Base-by-base conservation (phyloP, 495 filamentous ascomycete species). In the Trichoderma virens region DNA sequence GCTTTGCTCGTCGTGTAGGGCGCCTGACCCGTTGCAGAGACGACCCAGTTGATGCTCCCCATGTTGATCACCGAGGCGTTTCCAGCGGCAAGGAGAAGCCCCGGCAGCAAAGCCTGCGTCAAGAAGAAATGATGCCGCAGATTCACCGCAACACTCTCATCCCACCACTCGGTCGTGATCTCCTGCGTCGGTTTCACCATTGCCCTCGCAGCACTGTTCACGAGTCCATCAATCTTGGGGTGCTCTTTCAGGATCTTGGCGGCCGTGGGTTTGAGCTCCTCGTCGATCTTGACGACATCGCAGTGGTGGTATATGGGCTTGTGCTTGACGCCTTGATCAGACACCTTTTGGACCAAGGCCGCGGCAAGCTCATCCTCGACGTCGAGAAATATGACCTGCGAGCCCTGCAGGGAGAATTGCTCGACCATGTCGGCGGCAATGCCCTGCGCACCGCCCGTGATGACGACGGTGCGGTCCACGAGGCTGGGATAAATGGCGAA, bases 61-160 rank as follows among this genome's bases (percentile, higher is more conserved):
- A 82, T 81, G 72, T 83, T 86, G 35, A 88, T 81, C 65, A 88
- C 83, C 65, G 80, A 83, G 0, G 77, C 80, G 7, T 63, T 65
- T 6, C 70, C 67, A 4, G 64, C 60, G 35, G 45, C 60, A 47
- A 65, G 65, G 13, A 56, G 25, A 71, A 74, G 74, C 20, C 76
- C 77, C n/a, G 72, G 72, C 31, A 70, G 65, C 32, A 86, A 61
- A 64, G 84, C 73, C 63, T 80, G 80, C 43, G 78, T 76, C 31
- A 75, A 65, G 71, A 82, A 75, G 68, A 75, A 75, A 47, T 73
- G 69, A 39, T 75, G 73, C 2, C 73, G 72, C 54, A 75, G 65
- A 56, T 75, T 75, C 0, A 73, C 70, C 51, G 63, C 67, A 30
- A 75, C 31, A 51, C 71, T 69, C 11, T 27, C 3, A 31, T 74